Percentiles rank a stretch among this genome's conserved stretches.
phyloP scores from a whole-genome alignment of 1,284 basidiomycete species.

The Macrocystidia cucumis region DNA sequence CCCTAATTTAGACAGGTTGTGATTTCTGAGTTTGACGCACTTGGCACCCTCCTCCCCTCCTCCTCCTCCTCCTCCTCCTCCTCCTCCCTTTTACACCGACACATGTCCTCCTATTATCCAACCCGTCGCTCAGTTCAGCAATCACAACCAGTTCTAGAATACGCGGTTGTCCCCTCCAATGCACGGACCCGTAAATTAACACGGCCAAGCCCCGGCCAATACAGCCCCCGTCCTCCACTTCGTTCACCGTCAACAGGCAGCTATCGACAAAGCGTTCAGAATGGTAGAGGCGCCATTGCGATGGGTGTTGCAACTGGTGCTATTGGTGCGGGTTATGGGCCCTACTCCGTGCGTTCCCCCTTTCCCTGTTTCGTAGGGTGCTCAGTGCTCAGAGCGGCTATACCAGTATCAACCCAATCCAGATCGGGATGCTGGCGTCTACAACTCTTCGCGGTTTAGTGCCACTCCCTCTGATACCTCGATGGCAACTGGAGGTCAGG shows the following conservation, averaged over 20 bases:
- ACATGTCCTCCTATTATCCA: slow-evolving; percentile 31
- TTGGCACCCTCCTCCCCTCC: too few relatives aligned
- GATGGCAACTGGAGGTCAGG: slow-evolving; percentile 32
- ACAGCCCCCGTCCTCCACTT: slow-evolving; percentile 17
- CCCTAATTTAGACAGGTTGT: too few relatives aligned
- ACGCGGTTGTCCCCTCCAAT: slow-evolving; percentile 26
- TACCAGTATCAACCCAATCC: slow-evolving; percentile 51
- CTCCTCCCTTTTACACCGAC: too few relatives aligned
- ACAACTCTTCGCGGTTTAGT: slow-evolving; percentile 50
- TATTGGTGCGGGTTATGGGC: slow-evolving; percentile 71
- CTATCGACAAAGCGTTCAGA: slow-evolving; percentile 12
- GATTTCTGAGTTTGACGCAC: too few relatives aligned
- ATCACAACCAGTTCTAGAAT: slow-evolving; percentile 20
- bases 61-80: slow-evolving; percentile 15
- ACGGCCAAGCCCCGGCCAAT: slow-evolving; percentile 9
- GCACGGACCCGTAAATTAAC: slow-evolving; percentile 12
- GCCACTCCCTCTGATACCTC: slow-evolving; percentile 51
- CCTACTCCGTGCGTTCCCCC: slow-evolving; percentile 61
- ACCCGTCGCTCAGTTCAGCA: slow-evolving; percentile 23
- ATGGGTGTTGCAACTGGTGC: slow-evolving; percentile 66
- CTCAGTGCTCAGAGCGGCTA: slow-evolving; percentile 7
- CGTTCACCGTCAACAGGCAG: slow-evolving; percentile 18
- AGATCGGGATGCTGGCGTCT: slow-evolving; percentile 32
- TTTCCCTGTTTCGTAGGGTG: slow-evolving; percentile 5
- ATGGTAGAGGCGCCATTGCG: slow-evolving; percentile 43